Evolutionary conservation across 331 rosid species (phyloP), one percentile per base, ranked within the genome.

Genomic region (Quercus phellos): DNA sequence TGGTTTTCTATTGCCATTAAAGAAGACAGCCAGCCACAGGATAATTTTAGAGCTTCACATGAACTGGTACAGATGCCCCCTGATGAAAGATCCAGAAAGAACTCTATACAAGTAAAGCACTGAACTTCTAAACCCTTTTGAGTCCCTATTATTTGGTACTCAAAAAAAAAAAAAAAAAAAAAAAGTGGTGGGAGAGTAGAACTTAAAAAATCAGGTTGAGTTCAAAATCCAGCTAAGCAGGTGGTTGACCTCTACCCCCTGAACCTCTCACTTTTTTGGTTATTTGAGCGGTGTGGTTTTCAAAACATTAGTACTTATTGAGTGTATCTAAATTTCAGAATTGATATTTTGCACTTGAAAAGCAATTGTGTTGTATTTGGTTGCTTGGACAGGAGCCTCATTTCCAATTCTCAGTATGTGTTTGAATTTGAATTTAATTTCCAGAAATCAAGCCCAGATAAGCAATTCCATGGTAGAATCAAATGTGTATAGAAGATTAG

Each of bases 1-100:
- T 94, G 99, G 99, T 94, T 94, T 86, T 90, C 94, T 72, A 75
- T 73, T 84, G 87, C 93, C 35, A 72, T 87, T 81, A 83, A 81
- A 77, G 88, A 88, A 64, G 86, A 87, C 30, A 78, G 75, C 76
- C 85, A 70, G 79, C 83, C 82, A 63, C 81, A 43, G 55, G 80
- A 84, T 85, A 53, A 74, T 63, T 75, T 79, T 64, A 73, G 80
- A 64, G 34, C 87, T 53, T 88, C 90, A 10, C 81, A 82, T 73
- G 85, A 83, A 76, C 74, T 78, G 30, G 72, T 55, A 75, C 88
- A 83, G 64, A 83, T 72, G 67, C 75, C 68, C 34, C 78, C 70
- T 30, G 68, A 74, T 74, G 86, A 77, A 63, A 81, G 80, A 77
- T 77, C 77, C 50, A 56, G 77, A 79, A 92, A 83, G 86, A 85